Evolutionary conservation across 2,329 filamentous ascomycete genomes (phyloP), one percentile per base, ranked within the genome.

Genomic region (Fusarium napiforme): DNA sequence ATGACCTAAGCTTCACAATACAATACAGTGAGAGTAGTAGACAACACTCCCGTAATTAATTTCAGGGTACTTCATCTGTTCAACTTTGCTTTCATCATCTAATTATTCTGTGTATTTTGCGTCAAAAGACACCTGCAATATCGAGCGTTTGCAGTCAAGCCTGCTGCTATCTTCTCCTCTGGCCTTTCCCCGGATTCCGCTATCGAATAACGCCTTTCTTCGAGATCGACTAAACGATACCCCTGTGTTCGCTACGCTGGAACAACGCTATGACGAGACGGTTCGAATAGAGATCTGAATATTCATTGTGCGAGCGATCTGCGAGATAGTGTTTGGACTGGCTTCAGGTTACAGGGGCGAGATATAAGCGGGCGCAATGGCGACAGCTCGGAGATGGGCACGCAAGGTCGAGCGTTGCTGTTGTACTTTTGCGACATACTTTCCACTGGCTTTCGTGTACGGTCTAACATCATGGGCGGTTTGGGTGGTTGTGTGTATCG

Each of bases 401-500:
- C 88, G 93, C 73, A 90, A 88, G 81, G 60, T 93, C 78, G 95
- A 98, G 87, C 92, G 95, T 56, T 92, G 90, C 79, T 98, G 95
- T 86, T 98, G 95, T 84, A 85, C 87, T 47, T 89, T 91, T 69
- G 87, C 93, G 60, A 93, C 90, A 32, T 97, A 95, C 82, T 93
- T 97, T 75, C 96, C 96, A n/a, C 87, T 98, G 23, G 85, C 86
- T 34, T 97, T 98, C 80, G 93, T 98, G 66, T 98, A 97, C 79
- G 89, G 92, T 63, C 83, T 98, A 75, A 96, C 94, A n/a, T 93
- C 93, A 16, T 99, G 96, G 96, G 95, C 94, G 5, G 89, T 93
- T n/a, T 98, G 93, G 88, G 95, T 97, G 14, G 89, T 95, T 77
- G 88, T 93, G 53, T 91, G 87, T 64, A 93, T 97, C 67, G 93